Conservation (phyloP, 768 basidiomycete species). For the Asterophora lycoperdoides region DNA sequence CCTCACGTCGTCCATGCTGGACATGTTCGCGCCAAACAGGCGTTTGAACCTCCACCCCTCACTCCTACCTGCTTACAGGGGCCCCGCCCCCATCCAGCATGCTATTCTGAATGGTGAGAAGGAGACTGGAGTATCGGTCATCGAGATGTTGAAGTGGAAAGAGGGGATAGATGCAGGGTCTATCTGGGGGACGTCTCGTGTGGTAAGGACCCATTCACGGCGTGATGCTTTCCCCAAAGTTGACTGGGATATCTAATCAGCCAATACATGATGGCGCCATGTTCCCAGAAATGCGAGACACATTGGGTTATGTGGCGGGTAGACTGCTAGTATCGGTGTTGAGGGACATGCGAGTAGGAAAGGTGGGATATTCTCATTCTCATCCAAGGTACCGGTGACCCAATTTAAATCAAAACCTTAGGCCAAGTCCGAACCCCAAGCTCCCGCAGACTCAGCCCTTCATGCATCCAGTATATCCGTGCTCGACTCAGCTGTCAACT, state of each 20-base stretch:
- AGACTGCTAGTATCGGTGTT: constrained; percentile 67
- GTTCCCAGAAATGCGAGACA: constrained; percentile 53
- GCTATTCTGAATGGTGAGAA: constrained; percentile 63
- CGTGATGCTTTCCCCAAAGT: neutral
- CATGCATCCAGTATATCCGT: constrained; percentile 59
- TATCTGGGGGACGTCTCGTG: constrained; percentile 51
- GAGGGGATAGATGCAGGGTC: constrained; percentile 78
- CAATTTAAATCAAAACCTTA: constrained; percentile 20
- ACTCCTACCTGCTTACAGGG: constrained; percentile 80
- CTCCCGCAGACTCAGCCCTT: constrained; percentile 27
- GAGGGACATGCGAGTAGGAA: constrained; percentile 55
- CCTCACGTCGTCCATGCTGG: constrained; percentile 57
- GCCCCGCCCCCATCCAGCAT: constrained; percentile 87
- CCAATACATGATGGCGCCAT: constrained; percentile 44
- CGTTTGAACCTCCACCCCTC: constrained; percentile 90
- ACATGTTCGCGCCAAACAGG: constrained; percentile 51
- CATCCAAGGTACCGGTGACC: neutral
- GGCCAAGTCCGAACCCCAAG: constrained; percentile 51
- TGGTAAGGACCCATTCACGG: constrained; percentile 39
- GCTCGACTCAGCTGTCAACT: constrained; percentile 52
- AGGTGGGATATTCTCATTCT: constrained; percentile 30
- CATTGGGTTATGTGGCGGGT: constrained; percentile 62
- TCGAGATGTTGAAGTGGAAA: constrained; percentile 64
- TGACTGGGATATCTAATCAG: constrained; percentile 30
- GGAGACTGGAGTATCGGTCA: constrained; percentile 77